Conservation (phyloP, 768 basidiomycete species). For the Kwoniella dejecticola region DNA sequence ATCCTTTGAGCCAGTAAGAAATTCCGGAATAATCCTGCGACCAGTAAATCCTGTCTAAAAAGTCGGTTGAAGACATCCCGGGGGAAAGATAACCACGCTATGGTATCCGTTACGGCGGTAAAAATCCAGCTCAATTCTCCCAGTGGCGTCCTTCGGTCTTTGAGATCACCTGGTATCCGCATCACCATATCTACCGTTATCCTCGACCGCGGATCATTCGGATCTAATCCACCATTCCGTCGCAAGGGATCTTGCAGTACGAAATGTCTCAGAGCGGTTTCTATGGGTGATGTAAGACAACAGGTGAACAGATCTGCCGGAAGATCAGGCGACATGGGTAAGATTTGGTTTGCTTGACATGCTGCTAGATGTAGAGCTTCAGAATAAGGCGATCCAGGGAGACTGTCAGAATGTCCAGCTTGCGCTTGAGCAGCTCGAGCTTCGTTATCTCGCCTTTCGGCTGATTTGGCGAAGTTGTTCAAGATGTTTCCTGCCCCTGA, state of each 20-base stretch:
- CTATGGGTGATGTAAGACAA: constrained; percentile 96
- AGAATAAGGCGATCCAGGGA: constrained; percentile 62
- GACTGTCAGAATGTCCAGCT: constrained; percentile 57
- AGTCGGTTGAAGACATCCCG: constrained; percentile 88
- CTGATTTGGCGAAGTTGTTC: constrained; percentile 73
- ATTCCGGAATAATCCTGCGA: constrained; percentile 94
- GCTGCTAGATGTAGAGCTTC: constrained; percentile 94
- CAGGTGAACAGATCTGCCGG: constrained; percentile 98
- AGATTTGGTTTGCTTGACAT: constrained; percentile 83
- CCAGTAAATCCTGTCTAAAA: constrained; percentile 91
- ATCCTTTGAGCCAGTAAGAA: constrained; percentile 96
- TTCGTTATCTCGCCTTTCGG: constrained; percentile 56
- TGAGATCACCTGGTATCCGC: constrained; percentile 93
- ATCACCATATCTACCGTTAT: constrained; percentile 79
- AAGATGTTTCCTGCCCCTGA: constrained; percentile 94
- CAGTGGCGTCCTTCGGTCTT: constrained; percentile 91
- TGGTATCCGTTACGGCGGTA: constrained; percentile 97
- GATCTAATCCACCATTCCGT: constrained; percentile 70
- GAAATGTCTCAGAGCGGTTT: constrained; percentile 86
- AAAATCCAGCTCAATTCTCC: constrained; percentile 99
- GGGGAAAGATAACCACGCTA: constrained; percentile 97
- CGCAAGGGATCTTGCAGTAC: constrained; percentile 78
- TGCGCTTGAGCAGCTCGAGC: constrained; percentile 39
- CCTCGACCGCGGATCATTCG: constrained; percentile 59
- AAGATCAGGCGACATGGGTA: constrained; percentile 93